Conservation (phyloP, 129 eudicot genomes). For the Chrysanthemum seticuspe region DNA sequence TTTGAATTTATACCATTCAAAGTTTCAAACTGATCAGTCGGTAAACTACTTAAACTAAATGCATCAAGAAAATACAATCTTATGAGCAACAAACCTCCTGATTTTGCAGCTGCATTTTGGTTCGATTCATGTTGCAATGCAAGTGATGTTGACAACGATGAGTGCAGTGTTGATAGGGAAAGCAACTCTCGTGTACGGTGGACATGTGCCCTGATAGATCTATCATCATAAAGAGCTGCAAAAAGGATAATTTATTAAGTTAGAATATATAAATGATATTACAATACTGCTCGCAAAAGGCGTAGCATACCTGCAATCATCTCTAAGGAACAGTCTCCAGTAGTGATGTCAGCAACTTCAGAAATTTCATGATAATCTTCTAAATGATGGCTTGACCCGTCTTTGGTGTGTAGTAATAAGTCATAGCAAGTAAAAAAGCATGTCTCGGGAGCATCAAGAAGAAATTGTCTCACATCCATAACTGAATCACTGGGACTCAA, state of each 20-base stretch:
- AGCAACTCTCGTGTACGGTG: constrained; percentile 96
- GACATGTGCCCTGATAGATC: constrained; percentile 97
- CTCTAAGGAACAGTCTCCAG: constrained; percentile 86
- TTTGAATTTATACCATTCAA: constrained; percentile 3
- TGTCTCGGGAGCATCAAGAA: constrained; percentile 96
- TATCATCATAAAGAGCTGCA: constrained; percentile 96
- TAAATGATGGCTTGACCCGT: constrained; percentile 75
- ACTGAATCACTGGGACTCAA: constrained; percentile 98
- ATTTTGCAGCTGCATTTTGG: constrained; percentile 47
- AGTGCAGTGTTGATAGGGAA: constrained; percentile 82
- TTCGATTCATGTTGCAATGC: constrained; percentile 82
- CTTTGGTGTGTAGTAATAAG: constrained; percentile 77
- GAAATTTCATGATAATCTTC: constrained; percentile 96
- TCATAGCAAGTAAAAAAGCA: constrained; percentile 94
- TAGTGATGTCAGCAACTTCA: constrained; percentile 91
- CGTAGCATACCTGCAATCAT: constrained; percentile 77
- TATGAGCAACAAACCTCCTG: constrained; percentile 57
- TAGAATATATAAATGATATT: neutral
- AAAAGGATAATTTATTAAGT: constrained; percentile 16
- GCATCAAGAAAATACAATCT: neutral
- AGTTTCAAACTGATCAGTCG: constrained; percentile 6
- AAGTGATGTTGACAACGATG: constrained; percentile 87
- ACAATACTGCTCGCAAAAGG: neutral
- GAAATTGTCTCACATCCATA: constrained; percentile 98
- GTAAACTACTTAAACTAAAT: neutral